Conservation (phyloP, 2,329 filamentous ascomycete species). For the Xylaria sp. region DNA sequence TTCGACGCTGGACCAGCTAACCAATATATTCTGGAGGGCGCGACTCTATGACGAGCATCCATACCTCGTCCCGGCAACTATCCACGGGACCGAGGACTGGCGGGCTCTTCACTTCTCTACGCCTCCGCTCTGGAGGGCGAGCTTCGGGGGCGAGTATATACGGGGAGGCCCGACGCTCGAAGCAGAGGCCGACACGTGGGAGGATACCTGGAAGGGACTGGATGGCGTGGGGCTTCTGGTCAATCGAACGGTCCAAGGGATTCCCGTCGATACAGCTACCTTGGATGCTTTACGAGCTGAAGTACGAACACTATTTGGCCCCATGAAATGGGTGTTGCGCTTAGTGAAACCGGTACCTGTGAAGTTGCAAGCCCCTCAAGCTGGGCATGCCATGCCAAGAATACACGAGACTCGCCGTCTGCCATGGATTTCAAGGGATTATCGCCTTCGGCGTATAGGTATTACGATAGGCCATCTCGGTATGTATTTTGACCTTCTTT, state of each 20-base stretch:
- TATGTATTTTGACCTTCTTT: no score
- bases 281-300: not conserved
- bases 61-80: not conserved
- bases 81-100: not conserved
- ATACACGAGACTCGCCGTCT: not conserved
- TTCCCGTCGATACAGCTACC: not conserved
- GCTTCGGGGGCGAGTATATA: not conserved
- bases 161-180: no score
- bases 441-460: constrained; percentile 1
- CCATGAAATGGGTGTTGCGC: no score
- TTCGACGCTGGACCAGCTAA: not conserved
- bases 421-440: not conserved
- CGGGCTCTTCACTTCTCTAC: not conserved
- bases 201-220: not conserved
- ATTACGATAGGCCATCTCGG: not conserved
- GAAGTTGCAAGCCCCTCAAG: not conserved
- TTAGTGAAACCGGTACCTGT: no score
- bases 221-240: not conserved
- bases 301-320: not conserved
- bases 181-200: not conserved
- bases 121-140: not conserved
- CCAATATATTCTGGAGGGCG: not conserved
- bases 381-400: not conserved
- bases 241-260: not conserved
- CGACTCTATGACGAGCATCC: not conserved